Percentiles rank a stretch among this genome's conserved stretches.
These are phyloP conservation scores for Wickerhamiella allomyrinae DNA, from an alignment of 805 yeast species.

Conservation along the genomic window DNA sequence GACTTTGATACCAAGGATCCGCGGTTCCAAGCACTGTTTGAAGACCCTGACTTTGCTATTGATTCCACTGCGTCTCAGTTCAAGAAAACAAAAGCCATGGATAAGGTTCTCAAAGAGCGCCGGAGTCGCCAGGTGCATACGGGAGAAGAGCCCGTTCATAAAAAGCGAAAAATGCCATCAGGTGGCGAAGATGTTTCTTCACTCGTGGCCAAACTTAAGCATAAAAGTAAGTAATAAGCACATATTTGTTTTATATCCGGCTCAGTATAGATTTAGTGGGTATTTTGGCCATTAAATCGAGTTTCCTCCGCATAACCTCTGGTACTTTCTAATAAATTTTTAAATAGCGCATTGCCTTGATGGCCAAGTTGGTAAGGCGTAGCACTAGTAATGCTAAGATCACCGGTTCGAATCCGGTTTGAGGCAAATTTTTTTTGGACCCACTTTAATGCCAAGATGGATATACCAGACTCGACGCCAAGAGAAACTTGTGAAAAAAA, in stretches of 20 bases:
- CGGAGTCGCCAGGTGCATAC: slow-evolving; percentile 18
- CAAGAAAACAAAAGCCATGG: slow-evolving; percentile 79
- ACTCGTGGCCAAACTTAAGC: not conserved
- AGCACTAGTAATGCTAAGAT: slow-evolving; percentile 5
- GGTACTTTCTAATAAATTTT: no score
- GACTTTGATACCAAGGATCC: slow-evolving; percentile 64
- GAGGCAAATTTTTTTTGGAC: slow-evolving; percentile 2
- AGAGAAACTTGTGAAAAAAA: no score
- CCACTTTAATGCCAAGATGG: no score
- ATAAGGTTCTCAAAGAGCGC: slow-evolving; percentile 63
- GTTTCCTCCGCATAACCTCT: no score
- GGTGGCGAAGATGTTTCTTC: not conserved
- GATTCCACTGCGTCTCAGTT: slow-evolving; percentile 88
- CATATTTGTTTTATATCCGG: no score
- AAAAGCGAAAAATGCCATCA: not conserved
- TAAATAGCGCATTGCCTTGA: no score
- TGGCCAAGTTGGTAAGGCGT: slow-evolving; percentile 6
- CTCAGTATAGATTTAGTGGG: no score
- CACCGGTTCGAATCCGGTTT: slow-evolving; percentile 6
- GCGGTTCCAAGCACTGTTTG: slow-evolving; percentile 72
- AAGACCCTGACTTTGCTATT: slow-evolving; percentile 80
- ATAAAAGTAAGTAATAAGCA: not conserved
- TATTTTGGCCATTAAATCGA: no score
- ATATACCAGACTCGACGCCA: no score
- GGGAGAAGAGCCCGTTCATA: slow-evolving; percentile 1